Evolutionary conservation across 148 eudicot species (phyloP), one percentile per base, ranked within the genome.

Genomic region (Mesembryanthemum crystallinum): DNA sequence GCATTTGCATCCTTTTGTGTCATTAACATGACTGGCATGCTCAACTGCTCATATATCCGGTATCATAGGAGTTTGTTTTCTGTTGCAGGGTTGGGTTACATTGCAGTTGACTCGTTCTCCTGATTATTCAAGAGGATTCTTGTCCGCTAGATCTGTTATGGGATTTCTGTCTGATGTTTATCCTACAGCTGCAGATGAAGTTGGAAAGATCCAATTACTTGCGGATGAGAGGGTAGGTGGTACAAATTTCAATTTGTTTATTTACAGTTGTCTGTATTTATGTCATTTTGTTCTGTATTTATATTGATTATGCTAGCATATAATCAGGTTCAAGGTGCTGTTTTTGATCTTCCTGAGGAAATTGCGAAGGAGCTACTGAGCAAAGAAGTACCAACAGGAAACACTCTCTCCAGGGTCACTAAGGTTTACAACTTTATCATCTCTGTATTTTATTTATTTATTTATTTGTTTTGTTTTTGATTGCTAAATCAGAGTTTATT

Each of bases 341-440:
- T 95, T 67, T 95, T 95, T 79, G 98, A 95, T 87, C 97, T 95
- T 77, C 98, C 97, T 0, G 98, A 92, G 87, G 98, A 95, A 72
- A 83, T 92, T 52, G 96, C 97, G 24, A 92, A 89, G 80, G 89
- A 92, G 82, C 85, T 95, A 11, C 74, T 95, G 69, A 85, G 68
- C 17, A 87, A 79, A 86, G 86, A 92, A 81, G 45, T 90, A 67
- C 98, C 96, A 69, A 89, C 97, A 67, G 98, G 98, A 65, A 89
- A 89, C 83, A 86, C 91, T 30, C 86, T 95, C 72, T 42, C 96
- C 71, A 92, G 85, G 83, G 86, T 95, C 78, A 78, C 89, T 29
- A 95, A 92, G 96, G 98, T 92, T 32, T 18, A 35, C 28, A 27
- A 29, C 45, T 54, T 73, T n/a, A 20, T 73, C 35, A 29, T 3